phyloP scores from a whole-genome alignment of 2,329 filamentous ascomycete species.

The Mollisia scopiformis region DNA sequence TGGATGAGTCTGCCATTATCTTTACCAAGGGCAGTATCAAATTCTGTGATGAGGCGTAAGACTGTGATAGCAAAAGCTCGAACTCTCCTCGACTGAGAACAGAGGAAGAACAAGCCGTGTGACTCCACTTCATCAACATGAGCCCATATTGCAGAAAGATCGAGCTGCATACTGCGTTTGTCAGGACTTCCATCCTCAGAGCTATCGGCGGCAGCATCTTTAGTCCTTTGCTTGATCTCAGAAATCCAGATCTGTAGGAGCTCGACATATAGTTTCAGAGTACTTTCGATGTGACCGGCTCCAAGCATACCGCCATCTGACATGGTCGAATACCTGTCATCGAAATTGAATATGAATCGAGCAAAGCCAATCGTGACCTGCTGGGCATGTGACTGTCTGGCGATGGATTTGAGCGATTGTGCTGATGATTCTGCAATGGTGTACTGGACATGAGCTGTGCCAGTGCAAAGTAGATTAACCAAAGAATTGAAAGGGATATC shows the following conservation, averaged over 20 bases:
- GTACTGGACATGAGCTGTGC: conserved; percentile 90
- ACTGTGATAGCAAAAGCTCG: conserved; percentile 91
- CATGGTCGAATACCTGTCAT: conserved; percentile 96
- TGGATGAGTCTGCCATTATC: conserved; percentile 77
- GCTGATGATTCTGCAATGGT: conserved; percentile 93
- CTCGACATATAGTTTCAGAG: conserved; percentile 89
- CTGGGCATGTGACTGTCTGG: conserved; percentile 88
- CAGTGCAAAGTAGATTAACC: conserved; percentile 93
- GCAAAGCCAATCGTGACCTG: conserved; percentile 97
- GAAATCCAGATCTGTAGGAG: conserved; percentile 96
- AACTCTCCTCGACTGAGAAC: conserved; percentile 90
- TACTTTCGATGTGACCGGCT: conserved; percentile 91
- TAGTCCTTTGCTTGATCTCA: conserved; percentile 86
- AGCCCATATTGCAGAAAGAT: conserved; percentile 85
- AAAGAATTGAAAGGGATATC: conserved; percentile 92
- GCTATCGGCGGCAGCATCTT: conserved; percentile 68
- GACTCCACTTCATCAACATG: conserved; percentile 97
- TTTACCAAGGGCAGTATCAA: conserved; percentile 86
- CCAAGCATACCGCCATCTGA: conserved; percentile 97
- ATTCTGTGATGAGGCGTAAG: conserved; percentile 87
- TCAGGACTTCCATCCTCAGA: conserved; percentile 66
- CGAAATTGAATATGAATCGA: conserved; percentile 97
- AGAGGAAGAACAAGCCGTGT: conserved; percentile 95
- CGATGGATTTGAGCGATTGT: conserved; percentile 92
- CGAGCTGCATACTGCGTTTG: conserved; percentile 75